These are phyloP conservation scores for Candida piceae DNA, from an alignment of 805 yeast genomes.

Conservation along the genomic window DNA sequence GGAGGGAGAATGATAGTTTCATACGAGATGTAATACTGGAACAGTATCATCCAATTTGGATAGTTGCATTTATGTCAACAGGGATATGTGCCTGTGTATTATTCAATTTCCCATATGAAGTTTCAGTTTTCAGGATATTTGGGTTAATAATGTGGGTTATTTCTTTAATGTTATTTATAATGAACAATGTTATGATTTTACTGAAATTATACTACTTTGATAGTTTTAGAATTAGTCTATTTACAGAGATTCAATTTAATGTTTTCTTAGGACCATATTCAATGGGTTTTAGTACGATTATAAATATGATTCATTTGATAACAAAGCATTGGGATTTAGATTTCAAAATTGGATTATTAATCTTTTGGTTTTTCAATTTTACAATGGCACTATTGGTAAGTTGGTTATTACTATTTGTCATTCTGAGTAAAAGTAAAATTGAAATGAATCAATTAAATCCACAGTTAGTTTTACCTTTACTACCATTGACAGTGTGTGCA, in stretches of 20 bases:
- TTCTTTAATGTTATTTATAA: constrained; percentile 43
- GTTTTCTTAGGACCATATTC: constrained; percentile 72
- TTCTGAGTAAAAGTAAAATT: constrained; percentile 35
- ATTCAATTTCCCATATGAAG: constrained; percentile 47
- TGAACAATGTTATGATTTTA: constrained; percentile 35
- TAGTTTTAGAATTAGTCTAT: constrained; percentile 19
- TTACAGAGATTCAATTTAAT: constrained; percentile 41
- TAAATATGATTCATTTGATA: constrained; percentile 47
- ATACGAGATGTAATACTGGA: constrained; percentile 16
- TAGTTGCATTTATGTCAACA: constrained; percentile 72
- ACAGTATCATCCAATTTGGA: constrained; percentile 51
- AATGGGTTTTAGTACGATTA: constrained; percentile 72
- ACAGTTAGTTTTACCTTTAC: constrained; percentile 63
- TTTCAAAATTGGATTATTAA: constrained; percentile 37
- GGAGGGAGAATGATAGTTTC: too few relatives aligned
- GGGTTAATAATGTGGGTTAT: constrained; percentile 42
- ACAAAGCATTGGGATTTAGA: constrained; percentile 29
- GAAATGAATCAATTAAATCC: constrained; percentile 40
- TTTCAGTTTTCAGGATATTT: constrained; percentile 17
- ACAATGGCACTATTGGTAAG: constrained; percentile 50
- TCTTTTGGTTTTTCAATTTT: constrained; percentile 67
- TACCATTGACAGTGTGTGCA: constrained; percentile 70
- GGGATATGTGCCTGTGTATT: constrained; percentile 63
- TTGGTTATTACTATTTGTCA: constrained; percentile 50
- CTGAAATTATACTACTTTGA: constrained; percentile 29